These are phyloP conservation scores for Magnaporthiopsis rhizophila DNA, from an alignment of 2,329 filamentous ascomycete species.

Conservation along the genomic window DNA sequence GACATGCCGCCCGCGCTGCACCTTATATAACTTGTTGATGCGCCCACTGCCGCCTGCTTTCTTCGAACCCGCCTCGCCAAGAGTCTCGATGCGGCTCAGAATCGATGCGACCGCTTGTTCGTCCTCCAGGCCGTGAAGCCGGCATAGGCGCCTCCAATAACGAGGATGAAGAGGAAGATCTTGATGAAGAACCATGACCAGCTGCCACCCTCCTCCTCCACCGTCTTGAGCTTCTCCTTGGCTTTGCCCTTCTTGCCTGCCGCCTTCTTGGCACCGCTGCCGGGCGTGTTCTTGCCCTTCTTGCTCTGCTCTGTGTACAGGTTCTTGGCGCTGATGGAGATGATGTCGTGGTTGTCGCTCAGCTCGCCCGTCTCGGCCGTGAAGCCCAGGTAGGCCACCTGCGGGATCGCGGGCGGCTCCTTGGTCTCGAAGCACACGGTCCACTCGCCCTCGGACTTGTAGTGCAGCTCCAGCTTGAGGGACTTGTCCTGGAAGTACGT, in stretches of 20 bases:
- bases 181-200: conserved; percentile 68
- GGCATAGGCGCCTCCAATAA: conserved; percentile 68
- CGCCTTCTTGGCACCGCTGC: conserved; percentile 23
- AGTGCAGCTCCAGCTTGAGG: conserved; percentile 84
- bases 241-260: conserved; percentile 25
- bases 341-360: conserved; percentile 95
- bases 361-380: conserved; percentile 91
- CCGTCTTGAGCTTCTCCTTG: conserved; percentile 30
- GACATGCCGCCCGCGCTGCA: no score
- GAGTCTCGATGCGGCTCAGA: conserved; percentile 24
- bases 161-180: conserved; percentile 65
- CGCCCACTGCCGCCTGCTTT: no score
- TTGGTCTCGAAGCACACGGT: conserved; percentile 75
- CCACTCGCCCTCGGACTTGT: conserved; percentile 87
- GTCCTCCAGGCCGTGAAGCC: conserved; percentile 79
- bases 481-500: conserved; percentile 97
- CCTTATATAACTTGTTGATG: no score
- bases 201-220: conserved; percentile 39
- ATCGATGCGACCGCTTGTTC: conserved; percentile 51
- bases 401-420: conserved; percentile 67
- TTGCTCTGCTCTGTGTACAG: conserved; percentile 58
- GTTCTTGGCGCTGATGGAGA: conserved; percentile 79
- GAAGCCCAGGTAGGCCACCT: conserved; percentile 67
- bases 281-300: conserved; percentile 29
- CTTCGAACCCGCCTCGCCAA: no score